Conservation (phyloP, 306 rosid species). For the Sophora flavescens region DNA sequence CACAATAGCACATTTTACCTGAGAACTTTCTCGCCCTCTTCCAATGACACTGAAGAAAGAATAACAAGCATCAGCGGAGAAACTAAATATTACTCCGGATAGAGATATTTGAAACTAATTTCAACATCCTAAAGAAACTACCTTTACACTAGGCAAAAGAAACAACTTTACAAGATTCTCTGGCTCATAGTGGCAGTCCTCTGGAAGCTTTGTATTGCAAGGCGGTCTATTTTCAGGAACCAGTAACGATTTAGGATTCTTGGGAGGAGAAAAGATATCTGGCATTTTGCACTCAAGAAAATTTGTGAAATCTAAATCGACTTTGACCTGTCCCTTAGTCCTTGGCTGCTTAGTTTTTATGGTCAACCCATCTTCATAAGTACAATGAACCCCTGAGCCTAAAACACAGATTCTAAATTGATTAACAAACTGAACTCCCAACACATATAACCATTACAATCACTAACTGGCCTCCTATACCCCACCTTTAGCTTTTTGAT, state of each 20-base stretch:
- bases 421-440: constrained; percentile 33
- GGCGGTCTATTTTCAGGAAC: constrained; percentile 70
- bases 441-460: constrained; percentile 27
- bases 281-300: constrained; percentile 60
- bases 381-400: constrained; percentile 66
- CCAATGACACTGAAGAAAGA: constrained; percentile 72
- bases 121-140: constrained; percentile 43
- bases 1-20: constrained; percentile 57
- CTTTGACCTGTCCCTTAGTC: constrained; percentile 61
- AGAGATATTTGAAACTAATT: constrained; percentile 27
- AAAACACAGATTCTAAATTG: constrained; percentile 40
- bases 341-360: constrained; percentile 57
- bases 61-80: constrained; percentile 37
- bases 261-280: constrained; percentile 80
- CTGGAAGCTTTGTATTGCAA: constrained; percentile 89
- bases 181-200: constrained; percentile 97
- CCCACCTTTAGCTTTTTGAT: constrained; percentile 73
- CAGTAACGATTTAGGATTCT: constrained; percentile 79
- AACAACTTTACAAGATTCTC: constrained; percentile 87
- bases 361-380: constrained; percentile 60
- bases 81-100: constrained; percentile 29
- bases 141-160: constrained; percentile 86
- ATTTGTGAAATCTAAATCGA: constrained; percentile 76
- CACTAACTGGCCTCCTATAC: constrained; percentile 26
- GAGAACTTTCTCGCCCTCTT: constrained; percentile 62